Base-by-base conservation (phyloP, 805 yeast genomes). In the Nakazawaea anatomiae region DNA sequence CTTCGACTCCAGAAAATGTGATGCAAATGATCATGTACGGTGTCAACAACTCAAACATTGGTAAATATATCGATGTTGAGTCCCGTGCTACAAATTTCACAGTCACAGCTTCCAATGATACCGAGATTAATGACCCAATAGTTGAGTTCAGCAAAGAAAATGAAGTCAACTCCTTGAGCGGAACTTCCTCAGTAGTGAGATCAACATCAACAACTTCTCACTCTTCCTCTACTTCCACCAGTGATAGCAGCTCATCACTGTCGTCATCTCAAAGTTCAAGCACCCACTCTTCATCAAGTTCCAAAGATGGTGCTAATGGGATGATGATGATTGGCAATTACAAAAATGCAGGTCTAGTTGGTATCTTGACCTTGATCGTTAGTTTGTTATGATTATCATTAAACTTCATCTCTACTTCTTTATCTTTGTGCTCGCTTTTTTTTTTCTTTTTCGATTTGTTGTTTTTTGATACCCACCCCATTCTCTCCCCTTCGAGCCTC, bases 21-120 rank as follows among this genome's bases (percentile, higher is more conserved):
- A 57, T 69, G 8, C 60, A 61, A 5, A 55, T 78, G 63, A 79
- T 79, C 55, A 59, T 69, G 52, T 62, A 75, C 55, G 85, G 85
- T 64, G 76, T 71, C 41, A 68, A 69, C 54, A 65, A 68, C 52
- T 60, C 73, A 30, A 74, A 77, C 48, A 58, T 68, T 50, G 84
- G 84, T 54, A 48, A 67, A 34, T 59, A 79, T 31, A 59, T 78
- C 51, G 69, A 68, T 44, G 66, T 75, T 42, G 58, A 63, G 12
- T 64, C 69, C 1, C 68, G 62, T 51, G 66, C 69, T n/a, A 66
- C 76, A 4, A 72, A 70, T 46, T 75, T 71, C 57, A 63, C 72
- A 3, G 66, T 77, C 35, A 58, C 54, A 41, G 71, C 75, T 52
- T 54, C 64, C 12, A 58, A 66, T 31, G 75, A 70, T 42, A 56